These are phyloP conservation scores for Abrus pulchellus DNA, from an alignment of 306 rosid genomes.

Conservation along the genomic window DNA sequence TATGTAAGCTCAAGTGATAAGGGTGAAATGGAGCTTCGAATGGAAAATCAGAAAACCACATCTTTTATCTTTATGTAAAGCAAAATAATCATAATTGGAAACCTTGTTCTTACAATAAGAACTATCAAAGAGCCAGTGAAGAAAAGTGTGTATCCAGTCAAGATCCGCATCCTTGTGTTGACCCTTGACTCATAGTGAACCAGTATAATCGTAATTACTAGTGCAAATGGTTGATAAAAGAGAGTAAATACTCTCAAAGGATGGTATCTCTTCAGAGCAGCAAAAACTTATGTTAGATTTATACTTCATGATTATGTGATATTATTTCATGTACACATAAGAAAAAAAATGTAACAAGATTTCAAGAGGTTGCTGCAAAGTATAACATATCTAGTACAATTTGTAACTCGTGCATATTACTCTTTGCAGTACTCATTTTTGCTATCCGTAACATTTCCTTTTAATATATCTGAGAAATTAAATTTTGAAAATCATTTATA, in stretches of 20 bases:
- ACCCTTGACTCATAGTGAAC: conserved; percentile 68
- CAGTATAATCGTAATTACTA: conserved; percentile 56
- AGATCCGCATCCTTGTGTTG: conserved; percentile 68
- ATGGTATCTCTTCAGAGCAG: conserved; percentile 46
- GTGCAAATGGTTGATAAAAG: conserved; percentile 74
- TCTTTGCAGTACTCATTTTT: too few species aligned
- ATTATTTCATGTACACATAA: too few species aligned
- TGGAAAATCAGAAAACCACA: neutral
- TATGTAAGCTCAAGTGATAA: neutral
- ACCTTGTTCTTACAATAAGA: conserved; percentile 46
- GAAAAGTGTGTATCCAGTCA: conserved; percentile 64
- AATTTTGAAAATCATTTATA: too few species aligned
- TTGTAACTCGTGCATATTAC: too few species aligned
- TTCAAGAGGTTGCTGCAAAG: too few species aligned
- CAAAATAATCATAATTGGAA: neutral
- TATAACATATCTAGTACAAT: too few species aligned
- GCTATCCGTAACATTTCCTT: too few species aligned
- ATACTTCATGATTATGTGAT: too few species aligned
- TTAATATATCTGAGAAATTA: too few species aligned
- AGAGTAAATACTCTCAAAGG: conserved; percentile 79
- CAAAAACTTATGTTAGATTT: neutral
- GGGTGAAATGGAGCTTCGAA: too few species aligned
- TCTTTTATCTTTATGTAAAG: neutral
- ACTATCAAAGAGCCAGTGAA: conserved; percentile 27
- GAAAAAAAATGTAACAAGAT: too few species aligned